These are phyloP conservation scores for Starmerella etchellsii DNA, from an alignment of 805 yeast genomes.

Conservation along the genomic window DNA sequence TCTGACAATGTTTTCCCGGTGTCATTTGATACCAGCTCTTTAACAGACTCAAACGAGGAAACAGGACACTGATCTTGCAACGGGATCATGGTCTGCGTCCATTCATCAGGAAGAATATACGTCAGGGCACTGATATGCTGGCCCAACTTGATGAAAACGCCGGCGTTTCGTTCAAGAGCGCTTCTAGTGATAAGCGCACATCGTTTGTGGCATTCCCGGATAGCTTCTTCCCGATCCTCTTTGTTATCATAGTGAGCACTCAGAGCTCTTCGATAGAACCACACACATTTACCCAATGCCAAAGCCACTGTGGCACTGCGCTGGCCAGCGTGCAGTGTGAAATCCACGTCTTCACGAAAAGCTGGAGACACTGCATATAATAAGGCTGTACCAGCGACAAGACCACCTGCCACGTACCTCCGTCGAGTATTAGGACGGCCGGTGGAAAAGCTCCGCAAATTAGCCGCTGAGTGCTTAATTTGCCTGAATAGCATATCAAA, in stretches of 20 bases:
- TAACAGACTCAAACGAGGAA: constrained; percentile 58
- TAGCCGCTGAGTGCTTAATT: not conserved
- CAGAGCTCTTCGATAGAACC: constrained; percentile 49
- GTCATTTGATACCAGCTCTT: constrained; percentile 54
- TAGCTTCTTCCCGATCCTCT: constrained; percentile 39
- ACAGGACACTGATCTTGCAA: constrained; percentile 83
- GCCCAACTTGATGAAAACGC: constrained; percentile 85
- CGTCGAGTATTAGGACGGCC: not conserved
- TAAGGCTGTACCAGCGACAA: constrained; percentile 4
- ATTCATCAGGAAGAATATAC: constrained; percentile 76
- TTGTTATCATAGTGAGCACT: constrained; percentile 32
- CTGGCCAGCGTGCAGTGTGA: constrained; percentile 21
- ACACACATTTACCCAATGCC: constrained; percentile 44
- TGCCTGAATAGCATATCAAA: not conserved
- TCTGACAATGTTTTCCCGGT: constrained; percentile 49
- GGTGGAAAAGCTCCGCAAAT: no score
- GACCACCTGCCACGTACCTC: not conserved
- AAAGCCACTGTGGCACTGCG: constrained; percentile 24
- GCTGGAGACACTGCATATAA: constrained; percentile 18
- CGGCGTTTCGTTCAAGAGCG: constrained; percentile 80
- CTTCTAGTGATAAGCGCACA: constrained; percentile 69
- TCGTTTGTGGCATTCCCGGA: constrained; percentile 52
- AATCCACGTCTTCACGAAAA: constrained; percentile 19
- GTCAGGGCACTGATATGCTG: constrained; percentile 91
- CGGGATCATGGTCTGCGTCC: constrained; percentile 93